Percentiles rank a stretch among this genome's conserved stretches.
phyloP scores from a whole-genome alignment of 495 filamentous ascomycete genomes.

The Hypoxylon fuscum region DNA sequence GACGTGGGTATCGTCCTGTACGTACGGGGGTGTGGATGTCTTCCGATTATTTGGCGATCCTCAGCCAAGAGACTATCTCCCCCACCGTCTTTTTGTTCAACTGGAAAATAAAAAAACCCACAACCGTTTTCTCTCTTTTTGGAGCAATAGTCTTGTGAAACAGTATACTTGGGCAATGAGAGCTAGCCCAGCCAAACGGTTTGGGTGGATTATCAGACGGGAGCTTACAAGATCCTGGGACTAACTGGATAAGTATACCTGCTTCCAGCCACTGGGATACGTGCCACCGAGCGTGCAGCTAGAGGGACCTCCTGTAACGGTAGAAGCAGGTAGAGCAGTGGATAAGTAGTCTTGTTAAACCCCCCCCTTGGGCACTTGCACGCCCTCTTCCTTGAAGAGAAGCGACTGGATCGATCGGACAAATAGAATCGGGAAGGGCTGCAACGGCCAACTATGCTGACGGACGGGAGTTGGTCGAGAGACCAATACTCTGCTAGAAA shows the following conservation, averaged over 20 bases:
- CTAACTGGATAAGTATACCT: constrained; percentile 22
- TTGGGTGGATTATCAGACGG: constrained; percentile 22
- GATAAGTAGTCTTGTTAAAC: constrained; percentile 16
- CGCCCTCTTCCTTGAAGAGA: constrained; percentile 4
- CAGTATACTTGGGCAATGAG: constrained; percentile 10
- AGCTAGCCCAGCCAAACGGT: constrained; percentile 32
- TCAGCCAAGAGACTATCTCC: constrained; percentile 39
- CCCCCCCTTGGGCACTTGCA: neutral
- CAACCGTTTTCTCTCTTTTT: constrained; percentile 18
- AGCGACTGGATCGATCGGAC: constrained; percentile 21
- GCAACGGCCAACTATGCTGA: constrained; percentile 12
- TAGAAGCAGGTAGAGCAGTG: constrained; percentile 37
- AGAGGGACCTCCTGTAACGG: constrained; percentile 24
- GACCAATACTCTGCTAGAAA: constrained; percentile 20
- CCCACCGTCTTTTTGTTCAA: constrained; percentile 37
- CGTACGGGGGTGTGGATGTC: constrained; percentile 39
- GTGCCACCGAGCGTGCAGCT: constrained; percentile 34
- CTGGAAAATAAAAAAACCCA: constrained; percentile 1
- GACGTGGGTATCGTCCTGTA: constrained; percentile 39
- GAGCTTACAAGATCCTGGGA: constrained; percentile 34
- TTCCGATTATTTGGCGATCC: constrained; percentile 45
- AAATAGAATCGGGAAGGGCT: constrained; percentile 15
- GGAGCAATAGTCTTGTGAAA: constrained; percentile 23
- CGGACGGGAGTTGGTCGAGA: constrained; percentile 31
- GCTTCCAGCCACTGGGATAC: constrained; percentile 35